Evolutionary conservation across 1,139 yeast genomes (phyloP).

Genomic region (Suhomyces bribrorum): DNA sequence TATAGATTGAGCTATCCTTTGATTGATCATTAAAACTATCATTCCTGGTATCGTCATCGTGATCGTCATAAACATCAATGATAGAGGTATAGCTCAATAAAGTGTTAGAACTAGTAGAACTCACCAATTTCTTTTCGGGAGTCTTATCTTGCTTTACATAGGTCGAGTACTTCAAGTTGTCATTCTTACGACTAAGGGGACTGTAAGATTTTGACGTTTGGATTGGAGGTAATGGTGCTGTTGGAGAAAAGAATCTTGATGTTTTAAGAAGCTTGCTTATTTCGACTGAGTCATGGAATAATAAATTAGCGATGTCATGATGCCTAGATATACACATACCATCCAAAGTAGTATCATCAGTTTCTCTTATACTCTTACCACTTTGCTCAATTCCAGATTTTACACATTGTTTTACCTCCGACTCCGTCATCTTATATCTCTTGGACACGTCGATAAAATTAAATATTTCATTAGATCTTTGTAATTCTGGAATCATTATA

Average conservation of each 20-base stretch:
- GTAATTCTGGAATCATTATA: constrained; percentile 8
- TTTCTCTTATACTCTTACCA: not conserved
- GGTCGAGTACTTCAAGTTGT: constrained; percentile 14
- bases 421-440: constrained; percentile 6
- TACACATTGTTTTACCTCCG: constrained; percentile 2
- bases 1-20: constrained; percentile 10
- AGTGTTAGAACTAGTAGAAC: constrained; percentile 16
- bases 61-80: constrained; percentile 21
- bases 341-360: constrained; percentile 2
- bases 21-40: constrained; percentile 1
- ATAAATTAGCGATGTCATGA: constrained; percentile 24
- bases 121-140: constrained; percentile 10
- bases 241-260: constrained; percentile 24
- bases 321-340: constrained; percentile 5
- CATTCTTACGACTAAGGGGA: constrained; percentile 9
- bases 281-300: constrained; percentile 28
- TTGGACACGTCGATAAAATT: constrained; percentile 11
- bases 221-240: constrained; percentile 32
- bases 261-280: constrained; percentile 19
- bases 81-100: constrained; percentile 18
- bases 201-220: constrained; percentile 3
- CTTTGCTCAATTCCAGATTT: not conserved
- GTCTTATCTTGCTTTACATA: constrained; percentile 14
- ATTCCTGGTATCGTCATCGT: constrained; percentile 11
- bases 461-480: constrained; percentile 9